phyloP scores from a whole-genome alignment of 495 filamentous ascomycete genomes.

The Neurospora sublineolata region DNA sequence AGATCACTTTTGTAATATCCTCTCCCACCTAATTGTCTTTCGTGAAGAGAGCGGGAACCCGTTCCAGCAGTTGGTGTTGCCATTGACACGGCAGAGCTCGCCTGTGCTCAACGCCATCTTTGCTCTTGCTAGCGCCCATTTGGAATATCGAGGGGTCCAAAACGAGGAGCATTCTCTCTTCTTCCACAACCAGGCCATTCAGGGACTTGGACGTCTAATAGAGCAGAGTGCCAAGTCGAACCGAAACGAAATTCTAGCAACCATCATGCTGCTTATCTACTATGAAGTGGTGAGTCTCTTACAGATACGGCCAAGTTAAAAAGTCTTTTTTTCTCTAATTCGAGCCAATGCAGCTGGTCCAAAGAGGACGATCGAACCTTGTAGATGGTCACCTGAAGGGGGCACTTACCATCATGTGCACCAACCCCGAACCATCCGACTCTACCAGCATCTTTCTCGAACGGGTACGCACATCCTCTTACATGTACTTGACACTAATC shows the following conservation, averaged over 20 bases:
- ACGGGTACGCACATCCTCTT: conserved; percentile 29
- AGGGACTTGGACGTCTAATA: conserved; percentile 46
- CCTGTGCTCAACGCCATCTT: conserved; percentile 49
- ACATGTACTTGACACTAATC: neutral
- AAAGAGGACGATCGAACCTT: conserved; percentile 44
- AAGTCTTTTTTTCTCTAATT: neutral
- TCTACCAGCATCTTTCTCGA: conserved; percentile 46
- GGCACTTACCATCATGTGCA: conserved; percentile 46
- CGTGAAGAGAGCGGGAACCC: conserved; percentile 52
- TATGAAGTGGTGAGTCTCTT: conserved; percentile 47
- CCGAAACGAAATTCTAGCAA: conserved; percentile 46
- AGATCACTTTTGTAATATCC: conserved; percentile 52
- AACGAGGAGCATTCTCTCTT: conserved; percentile 45
- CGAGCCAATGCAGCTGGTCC: conserved; percentile 38
- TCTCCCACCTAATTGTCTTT: conserved; percentile 52
- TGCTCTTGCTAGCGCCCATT: conserved; percentile 46
- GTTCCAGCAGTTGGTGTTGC: conserved; percentile 49
- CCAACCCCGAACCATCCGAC: conserved; percentile 32
- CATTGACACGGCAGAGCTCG: conserved; percentile 39
- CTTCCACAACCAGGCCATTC: conserved; percentile 48
- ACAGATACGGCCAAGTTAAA: neutral
- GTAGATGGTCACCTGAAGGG: conserved; percentile 49
- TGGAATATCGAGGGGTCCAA: conserved; percentile 45
- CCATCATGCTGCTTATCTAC: conserved; percentile 52
- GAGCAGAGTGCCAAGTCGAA: conserved; percentile 38